phyloP scores from a whole-genome alignment of 2,329 filamentous ascomycete genomes.

The Alternaria metachromatica region DNA sequence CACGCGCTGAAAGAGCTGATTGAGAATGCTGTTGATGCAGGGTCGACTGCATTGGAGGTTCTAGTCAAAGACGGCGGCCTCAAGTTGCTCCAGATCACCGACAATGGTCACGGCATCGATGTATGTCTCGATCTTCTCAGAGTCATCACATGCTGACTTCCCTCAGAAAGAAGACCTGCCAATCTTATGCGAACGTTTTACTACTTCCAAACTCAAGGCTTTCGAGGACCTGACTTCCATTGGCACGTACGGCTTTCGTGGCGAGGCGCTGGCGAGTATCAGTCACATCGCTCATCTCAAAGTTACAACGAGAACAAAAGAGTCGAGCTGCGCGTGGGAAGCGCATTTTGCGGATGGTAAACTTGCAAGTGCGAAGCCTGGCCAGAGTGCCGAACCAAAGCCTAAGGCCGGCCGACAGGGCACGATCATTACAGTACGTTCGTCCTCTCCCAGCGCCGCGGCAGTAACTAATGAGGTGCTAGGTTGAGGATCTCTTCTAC shows the following conservation, averaged over 20 bases:
- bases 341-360: slow-evolving; percentile 86
- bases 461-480: slow-evolving; percentile 11
- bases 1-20: slow-evolving; percentile 96
- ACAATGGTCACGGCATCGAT: slow-evolving; percentile 95
- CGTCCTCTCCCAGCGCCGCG: neutral
- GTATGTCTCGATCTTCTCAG: slow-evolving; percentile 58
- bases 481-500: slow-evolving; percentile 95
- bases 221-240: slow-evolving; percentile 94
- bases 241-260: slow-evolving; percentile 95
- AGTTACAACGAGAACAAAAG: slow-evolving; percentile 90
- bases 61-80: slow-evolving; percentile 93
- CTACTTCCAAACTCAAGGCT: slow-evolving; percentile 90
- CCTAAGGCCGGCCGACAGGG: slow-evolving; percentile 85
- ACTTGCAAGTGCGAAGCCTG: slow-evolving; percentile 82
- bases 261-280: slow-evolving; percentile 95
- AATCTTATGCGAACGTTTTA: slow-evolving; percentile 94
- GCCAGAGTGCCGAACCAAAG: slow-evolving; percentile 84
- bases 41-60: slow-evolving; percentile 88
- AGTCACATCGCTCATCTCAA: slow-evolving; percentile 97
- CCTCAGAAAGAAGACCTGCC: slow-evolving; percentile 83
- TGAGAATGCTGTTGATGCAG: slow-evolving; percentile 97
- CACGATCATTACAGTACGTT: slow-evolving; percentile 84
- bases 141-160: slow-evolving; percentile 12
- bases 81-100: slow-evolving; percentile 94
- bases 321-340: slow-evolving; percentile 87